A percentile compares a stretch with the other conserved stretches of the same genome.
phyloP scores from a whole-genome alignment of 2,329 filamentous ascomycete species.

The Conoideocrella luteorostrata region DNA sequence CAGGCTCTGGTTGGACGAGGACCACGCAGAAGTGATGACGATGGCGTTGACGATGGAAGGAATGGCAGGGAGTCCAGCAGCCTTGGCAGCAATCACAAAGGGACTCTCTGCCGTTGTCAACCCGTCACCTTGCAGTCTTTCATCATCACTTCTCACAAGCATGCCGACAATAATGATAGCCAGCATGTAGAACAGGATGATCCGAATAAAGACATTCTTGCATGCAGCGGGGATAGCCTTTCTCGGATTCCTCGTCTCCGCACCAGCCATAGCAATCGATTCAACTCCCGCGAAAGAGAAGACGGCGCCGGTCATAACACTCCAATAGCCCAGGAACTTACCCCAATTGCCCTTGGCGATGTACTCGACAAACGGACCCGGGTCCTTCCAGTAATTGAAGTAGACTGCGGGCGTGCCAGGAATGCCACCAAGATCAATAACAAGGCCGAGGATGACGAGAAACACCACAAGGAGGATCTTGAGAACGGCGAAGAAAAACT shows the following conservation, averaged over 20 bases:
- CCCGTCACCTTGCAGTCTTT: constrained; percentile 42
- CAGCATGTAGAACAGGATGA: constrained; percentile 56
- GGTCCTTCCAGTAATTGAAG: constrained; percentile 63
- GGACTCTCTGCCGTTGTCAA: constrained; percentile 43
- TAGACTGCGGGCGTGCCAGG: constrained; percentile 53
- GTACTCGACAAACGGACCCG: constrained; percentile 61
- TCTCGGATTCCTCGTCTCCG: constrained; percentile 50
- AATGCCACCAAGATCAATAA: constrained; percentile 57
- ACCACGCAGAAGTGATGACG: constrained; percentile 63
- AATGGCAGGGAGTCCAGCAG: constrained; percentile 60
- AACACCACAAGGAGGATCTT: constrained; percentile 57
- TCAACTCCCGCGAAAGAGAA: constrained; percentile 64
- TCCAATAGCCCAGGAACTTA: constrained; percentile 60
- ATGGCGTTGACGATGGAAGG: constrained; percentile 71
- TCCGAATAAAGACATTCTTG: constrained; percentile 51
- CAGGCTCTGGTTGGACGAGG: constrained; percentile 52
- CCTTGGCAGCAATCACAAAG: constrained; percentile 65
- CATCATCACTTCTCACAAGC: constrained; percentile 53
- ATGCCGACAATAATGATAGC: constrained; percentile 65
- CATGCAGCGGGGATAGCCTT: constrained; percentile 49
- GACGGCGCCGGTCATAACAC: constrained; percentile 56
- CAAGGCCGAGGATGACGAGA: constrained; percentile 54
- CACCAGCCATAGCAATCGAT: constrained; percentile 55
- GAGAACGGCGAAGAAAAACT: constrained; percentile 44
- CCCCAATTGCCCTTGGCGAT: constrained; percentile 53